phyloP scores from a whole-genome alignment of 305 asterid species.

The Vinca major region DNA sequence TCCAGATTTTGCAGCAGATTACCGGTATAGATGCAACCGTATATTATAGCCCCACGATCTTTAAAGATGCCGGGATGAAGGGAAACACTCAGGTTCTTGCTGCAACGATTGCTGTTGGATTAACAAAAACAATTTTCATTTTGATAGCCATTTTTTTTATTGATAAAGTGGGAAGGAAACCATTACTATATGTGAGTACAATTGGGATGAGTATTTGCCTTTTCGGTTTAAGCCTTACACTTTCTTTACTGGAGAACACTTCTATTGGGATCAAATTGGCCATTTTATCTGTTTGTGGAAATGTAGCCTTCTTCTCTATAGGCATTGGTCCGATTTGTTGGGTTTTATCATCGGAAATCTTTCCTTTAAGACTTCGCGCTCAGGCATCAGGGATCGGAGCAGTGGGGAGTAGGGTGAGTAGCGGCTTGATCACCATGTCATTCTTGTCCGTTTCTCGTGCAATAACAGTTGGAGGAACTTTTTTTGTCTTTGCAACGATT shows the following conservation, averaged over 20 bases:
- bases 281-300: constrained; percentile 40
- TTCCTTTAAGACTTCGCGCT: constrained; percentile 48
- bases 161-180: constrained; percentile 46
- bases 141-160: constrained; percentile 40
- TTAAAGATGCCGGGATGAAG: constrained; percentile 41
- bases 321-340: constrained; percentile 64
- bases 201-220: constrained; percentile 51
- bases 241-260: constrained; percentile 18
- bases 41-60: constrained; percentile 48
- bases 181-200: constrained; percentile 47
- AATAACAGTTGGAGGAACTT: constrained; percentile 48
- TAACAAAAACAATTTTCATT: constrained; percentile 46
- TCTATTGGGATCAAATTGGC: constrained; percentile 28
- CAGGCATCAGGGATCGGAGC: constrained; percentile 57
- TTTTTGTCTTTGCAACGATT: constrained; percentile 40
- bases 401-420: constrained; percentile 51
- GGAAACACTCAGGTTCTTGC: constrained; percentile 39
- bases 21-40: constrained; percentile 62
- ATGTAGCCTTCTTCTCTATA: constrained; percentile 55
- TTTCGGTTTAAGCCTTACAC: constrained; percentile 36
- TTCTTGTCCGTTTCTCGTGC: constrained; percentile 32
- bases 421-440: constrained; percentile 41
- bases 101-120: constrained; percentile 57
- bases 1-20: constrained; percentile 48
- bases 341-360: constrained; percentile 53